Evolutionary conservation across 352 stramenopile species (phyloP).

Genomic region (Pythium folliculosum): DNA sequence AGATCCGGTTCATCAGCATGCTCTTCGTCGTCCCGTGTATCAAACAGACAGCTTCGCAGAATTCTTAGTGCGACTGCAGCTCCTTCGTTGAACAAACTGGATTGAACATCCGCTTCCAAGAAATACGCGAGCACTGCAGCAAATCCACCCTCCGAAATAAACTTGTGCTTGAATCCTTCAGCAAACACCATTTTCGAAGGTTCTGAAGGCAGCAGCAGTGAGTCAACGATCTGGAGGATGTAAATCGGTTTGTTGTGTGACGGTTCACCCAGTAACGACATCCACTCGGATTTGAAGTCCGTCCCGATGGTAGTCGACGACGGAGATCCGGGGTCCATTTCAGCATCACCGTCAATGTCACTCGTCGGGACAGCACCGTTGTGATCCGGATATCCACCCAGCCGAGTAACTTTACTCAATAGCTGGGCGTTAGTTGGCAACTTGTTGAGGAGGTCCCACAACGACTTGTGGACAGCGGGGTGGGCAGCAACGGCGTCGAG

Average conservation of each 20-base stretch:
- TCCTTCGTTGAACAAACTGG: conserved; percentile 82
- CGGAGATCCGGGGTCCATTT: conserved; percentile 20
- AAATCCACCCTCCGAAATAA: conserved; percentile 77
- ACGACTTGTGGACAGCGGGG: conserved; percentile 54
- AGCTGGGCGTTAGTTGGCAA: conserved; percentile 76
- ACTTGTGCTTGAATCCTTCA: conserved; percentile 63
- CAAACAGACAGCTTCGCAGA: conserved; percentile 83
- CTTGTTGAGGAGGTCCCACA: conserved; percentile 85
- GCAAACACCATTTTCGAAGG: conserved; percentile 56
- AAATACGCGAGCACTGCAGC: conserved; percentile 86
- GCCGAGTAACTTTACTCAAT: conserved; percentile 60
- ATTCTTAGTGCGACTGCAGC: conserved; percentile 81
- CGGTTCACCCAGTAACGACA: conserved; percentile 62
- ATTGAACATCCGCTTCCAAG: conserved; percentile 65
- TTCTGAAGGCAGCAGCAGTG: conserved; percentile 75
- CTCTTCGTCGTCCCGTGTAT: conserved; percentile 29
- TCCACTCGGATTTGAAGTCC: conserved; percentile 49
- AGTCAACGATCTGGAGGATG: conserved; percentile 88
- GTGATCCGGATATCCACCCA: conserved; percentile 35
- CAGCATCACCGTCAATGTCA: conserved; percentile 45
- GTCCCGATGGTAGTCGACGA: neutral
- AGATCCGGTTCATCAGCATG: conserved; percentile 24
- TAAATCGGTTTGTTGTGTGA: conserved; percentile 86
- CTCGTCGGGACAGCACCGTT: conserved; percentile 24
- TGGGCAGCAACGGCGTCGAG: conserved; percentile 65